These are phyloP conservation scores for Leucaena leucocephala DNA, from an alignment of 306 rosid genomes.

Conservation along the genomic window DNA sequence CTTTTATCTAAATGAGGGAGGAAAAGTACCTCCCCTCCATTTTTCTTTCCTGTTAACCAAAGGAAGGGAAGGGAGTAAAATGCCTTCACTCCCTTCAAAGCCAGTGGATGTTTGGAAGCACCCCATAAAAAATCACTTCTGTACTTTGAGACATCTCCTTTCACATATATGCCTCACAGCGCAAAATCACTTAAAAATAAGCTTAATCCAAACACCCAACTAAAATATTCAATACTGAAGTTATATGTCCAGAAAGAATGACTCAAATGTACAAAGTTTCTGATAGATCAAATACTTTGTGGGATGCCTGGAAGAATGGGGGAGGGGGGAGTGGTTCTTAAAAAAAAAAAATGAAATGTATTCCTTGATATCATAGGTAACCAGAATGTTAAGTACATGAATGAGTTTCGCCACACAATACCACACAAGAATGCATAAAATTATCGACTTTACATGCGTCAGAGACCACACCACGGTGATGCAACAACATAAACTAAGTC, in stretches of 20 bases:
- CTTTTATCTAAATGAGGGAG: neutral
- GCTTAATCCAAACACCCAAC: neutral
- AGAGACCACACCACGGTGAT: neutral
- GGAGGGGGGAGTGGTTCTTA: neutral
- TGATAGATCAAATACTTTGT: neutral
- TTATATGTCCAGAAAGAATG: slow-evolving; percentile 3
- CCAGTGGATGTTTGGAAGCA: too few species aligned
- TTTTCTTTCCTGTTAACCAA: too few species aligned
- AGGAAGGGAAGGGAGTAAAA: neutral
- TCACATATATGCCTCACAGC: too few species aligned
- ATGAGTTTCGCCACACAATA: neutral
- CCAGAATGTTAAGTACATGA: neutral
- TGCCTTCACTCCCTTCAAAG: neutral
- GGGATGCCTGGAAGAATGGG: neutral
- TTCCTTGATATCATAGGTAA: neutral
- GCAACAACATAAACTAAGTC: neutral
- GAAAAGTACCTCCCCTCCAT: too few species aligned
- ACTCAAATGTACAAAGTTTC: neutral
- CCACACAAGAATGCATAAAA: neutral
- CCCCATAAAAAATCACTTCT: too few species aligned
- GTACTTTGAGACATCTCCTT: too few species aligned
- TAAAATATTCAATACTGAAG: neutral
- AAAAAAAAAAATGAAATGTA: neutral
- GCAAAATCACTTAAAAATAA: too few species aligned
- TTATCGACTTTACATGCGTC: neutral